Conservation (phyloP, 768 basidiomycete genomes). For the Leccinum disarticulatum region DNA sequence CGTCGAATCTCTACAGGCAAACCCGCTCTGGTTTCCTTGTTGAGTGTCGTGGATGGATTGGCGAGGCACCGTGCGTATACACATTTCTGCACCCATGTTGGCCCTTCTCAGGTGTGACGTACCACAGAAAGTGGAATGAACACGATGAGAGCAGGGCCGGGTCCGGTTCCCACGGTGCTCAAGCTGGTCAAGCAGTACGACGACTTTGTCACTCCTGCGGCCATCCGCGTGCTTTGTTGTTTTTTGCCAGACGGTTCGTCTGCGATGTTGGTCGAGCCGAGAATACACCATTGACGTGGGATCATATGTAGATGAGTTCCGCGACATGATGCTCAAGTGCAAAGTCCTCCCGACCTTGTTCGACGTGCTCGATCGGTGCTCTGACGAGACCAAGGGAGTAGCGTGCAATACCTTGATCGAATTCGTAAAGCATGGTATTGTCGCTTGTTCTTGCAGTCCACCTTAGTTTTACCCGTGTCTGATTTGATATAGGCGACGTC, state of each 20-base stretch:
- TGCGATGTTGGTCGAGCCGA: background rate
- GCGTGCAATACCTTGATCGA: slow-evolving; percentile 12
- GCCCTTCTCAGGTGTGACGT: background rate
- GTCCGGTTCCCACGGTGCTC: slow-evolving; percentile 15
- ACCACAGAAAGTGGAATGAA: slow-evolving; percentile 6
- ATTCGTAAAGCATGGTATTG: slow-evolving; percentile 21
- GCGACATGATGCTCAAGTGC: slow-evolving; percentile 16
- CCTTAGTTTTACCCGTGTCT: background rate
- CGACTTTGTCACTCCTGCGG: slow-evolving; percentile 31
- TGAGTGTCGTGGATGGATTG: slow-evolving; percentile 21
- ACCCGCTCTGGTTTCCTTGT: slow-evolving; percentile 22
- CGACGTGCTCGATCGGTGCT: slow-evolving; percentile 23
- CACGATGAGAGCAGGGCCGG: slow-evolving; percentile 6
- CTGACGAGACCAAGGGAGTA: slow-evolving; percentile 19
- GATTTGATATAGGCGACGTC: slow-evolving; percentile 10
- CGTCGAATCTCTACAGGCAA: slow-evolving; percentile 9
- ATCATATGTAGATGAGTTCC: slow-evolving; percentile 17
- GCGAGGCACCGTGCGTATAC: slow-evolving; percentile 12
- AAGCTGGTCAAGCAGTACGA: slow-evolving; percentile 23
- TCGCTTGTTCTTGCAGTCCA: background rate
- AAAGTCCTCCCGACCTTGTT: slow-evolving; percentile 17
- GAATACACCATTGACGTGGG: background rate
- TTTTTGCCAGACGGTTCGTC: slow-evolving; percentile 25
- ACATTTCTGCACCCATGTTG: background rate
- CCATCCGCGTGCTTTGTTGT: slow-evolving; percentile 24